Evolutionary conservation across 495 filamentous ascomycete species (phyloP).

Genomic region (Hyaloscypha hepaticicola): DNA sequence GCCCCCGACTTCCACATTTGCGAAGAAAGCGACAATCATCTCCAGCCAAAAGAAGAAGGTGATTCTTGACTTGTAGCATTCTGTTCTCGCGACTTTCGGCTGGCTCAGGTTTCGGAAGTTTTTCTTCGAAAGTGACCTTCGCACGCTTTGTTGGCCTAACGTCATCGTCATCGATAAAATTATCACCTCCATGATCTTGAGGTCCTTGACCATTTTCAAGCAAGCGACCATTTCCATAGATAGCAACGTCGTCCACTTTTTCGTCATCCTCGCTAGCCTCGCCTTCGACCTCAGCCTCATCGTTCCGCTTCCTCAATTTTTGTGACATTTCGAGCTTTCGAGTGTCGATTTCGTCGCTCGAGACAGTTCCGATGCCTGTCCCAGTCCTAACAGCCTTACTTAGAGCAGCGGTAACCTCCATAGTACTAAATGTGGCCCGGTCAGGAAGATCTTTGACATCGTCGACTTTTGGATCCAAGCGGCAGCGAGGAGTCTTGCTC

Average conservation of each 20-base stretch:
- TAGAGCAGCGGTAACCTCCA: constrained; percentile 47
- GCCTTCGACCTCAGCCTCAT: constrained; percentile 41
- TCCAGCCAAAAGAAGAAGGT: constrained; percentile 73
- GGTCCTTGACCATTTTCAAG: constrained; percentile 32
- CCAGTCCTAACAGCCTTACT: constrained; percentile 42
- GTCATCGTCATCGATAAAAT: constrained; percentile 13
- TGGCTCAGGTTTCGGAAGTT: constrained; percentile 25
- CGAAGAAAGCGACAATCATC: constrained; percentile 68
- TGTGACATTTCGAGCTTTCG: constrained; percentile 12
- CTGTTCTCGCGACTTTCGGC: constrained; percentile 37
- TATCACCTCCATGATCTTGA: constrained; percentile 37
- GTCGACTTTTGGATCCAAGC: constrained; percentile 48
- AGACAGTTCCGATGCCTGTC: constrained; percentile 29
- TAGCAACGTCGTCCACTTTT: constrained; percentile 30
- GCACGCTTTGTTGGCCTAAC: constrained; percentile 21
- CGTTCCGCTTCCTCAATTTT: constrained; percentile 34
- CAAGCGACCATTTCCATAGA: constrained; percentile 19
- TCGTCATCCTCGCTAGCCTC: constrained; percentile 31
- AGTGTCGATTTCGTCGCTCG: constrained; percentile 1
- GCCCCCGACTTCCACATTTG: constrained; percentile 52
- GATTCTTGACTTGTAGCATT: constrained; percentile 63
- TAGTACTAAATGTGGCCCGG: constrained; percentile 41
- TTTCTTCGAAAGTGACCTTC: constrained; percentile 32
- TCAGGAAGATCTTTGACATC: constrained; percentile 46
- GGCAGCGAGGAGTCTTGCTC: constrained; percentile 63